These are phyloP conservation scores for Alliaria petiolata DNA, from an alignment of 345 rosid species.

Conservation along the genomic window DNA sequence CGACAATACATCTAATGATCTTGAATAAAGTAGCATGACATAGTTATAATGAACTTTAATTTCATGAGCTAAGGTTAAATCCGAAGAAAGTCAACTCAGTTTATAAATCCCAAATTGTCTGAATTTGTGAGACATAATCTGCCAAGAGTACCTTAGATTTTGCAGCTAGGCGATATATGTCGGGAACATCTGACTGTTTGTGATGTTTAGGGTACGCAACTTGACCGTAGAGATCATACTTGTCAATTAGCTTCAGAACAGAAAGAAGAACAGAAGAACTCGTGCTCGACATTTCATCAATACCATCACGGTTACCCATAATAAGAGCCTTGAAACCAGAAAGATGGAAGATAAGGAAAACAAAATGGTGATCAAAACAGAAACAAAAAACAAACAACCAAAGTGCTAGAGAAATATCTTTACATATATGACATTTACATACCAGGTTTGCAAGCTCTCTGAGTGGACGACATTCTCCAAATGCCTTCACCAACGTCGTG, in stretches of 20 bases:
- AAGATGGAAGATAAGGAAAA: conserved; percentile 15
- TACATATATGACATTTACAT: conserved; percentile 32
- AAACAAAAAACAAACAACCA: conserved; percentile 5
- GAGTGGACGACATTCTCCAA: conserved; percentile 97
- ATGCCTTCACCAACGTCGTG: conserved; percentile 94
- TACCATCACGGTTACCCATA: conserved; percentile 98
- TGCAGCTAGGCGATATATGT: conserved; percentile 96
- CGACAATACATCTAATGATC: too few relatives aligned
- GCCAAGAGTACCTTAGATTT: conserved; percentile 70
- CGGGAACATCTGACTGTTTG: conserved; percentile 95
- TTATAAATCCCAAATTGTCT: not conserved
- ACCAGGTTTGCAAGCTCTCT: conserved; percentile 98
- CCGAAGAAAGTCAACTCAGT: not conserved
- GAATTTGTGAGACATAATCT: not conserved
- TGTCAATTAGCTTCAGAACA: conserved; percentile 94
- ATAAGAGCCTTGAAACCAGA: conserved; percentile 67
- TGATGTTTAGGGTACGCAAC: conserved; percentile 99
- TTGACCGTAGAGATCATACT: conserved; percentile 96
- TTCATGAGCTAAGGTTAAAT: too few relatives aligned
- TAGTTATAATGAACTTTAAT: too few relatives aligned
- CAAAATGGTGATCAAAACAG: conserved; percentile 16
- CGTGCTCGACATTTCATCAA: conserved; percentile 99
- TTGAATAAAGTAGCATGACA: too few relatives aligned
- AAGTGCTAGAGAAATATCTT: not conserved
- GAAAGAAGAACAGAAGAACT: conserved; percentile 91